These are phyloP conservation scores for Suhomyces yuchorum DNA, from an alignment of 1,139 yeast genomes.

Conservation along the genomic window DNA sequence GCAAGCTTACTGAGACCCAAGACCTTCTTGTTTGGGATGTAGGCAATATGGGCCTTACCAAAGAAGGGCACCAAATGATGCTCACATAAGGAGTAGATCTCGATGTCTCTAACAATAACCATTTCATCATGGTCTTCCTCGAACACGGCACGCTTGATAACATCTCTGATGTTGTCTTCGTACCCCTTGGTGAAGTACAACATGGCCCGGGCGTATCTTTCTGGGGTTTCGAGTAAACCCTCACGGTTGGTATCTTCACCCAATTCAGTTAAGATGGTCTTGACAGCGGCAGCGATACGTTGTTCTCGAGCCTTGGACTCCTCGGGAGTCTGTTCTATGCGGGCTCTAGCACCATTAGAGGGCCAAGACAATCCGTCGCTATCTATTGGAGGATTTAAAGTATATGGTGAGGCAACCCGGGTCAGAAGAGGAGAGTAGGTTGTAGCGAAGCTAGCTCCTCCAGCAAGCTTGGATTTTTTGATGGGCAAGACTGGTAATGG, in stretches of 20 bases:
- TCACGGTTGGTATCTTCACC: conserved; percentile 92
- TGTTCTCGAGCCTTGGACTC: conserved; percentile 64
- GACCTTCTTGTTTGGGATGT: conserved; percentile 94
- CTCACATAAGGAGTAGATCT: conserved; percentile 89
- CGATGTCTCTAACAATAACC: conserved; percentile 97
- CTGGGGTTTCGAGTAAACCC: conserved; percentile 92
- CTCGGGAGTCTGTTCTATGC: conserved; percentile 67
- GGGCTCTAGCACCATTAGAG: conserved; percentile 75
- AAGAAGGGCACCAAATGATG: conserved; percentile 97
- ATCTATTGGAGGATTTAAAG: conserved; percentile 83
- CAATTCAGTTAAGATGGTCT: conserved; percentile 75
- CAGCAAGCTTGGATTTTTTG: conserved; percentile 27
- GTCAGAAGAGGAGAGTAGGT: conserved; percentile 59
- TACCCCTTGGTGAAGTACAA: conserved; percentile 93
- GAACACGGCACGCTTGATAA: conserved; percentile 91
- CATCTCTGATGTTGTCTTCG: conserved; percentile 88
- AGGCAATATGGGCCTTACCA: conserved; percentile 96
- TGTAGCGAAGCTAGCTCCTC: conserved; percentile 10
- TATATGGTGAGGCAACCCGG: conserved; percentile 81
- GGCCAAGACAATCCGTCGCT: conserved; percentile 96
- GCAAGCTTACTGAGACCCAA: conserved; percentile 93
- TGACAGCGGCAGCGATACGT: conserved; percentile 84
- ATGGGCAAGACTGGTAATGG: conserved; percentile 30
- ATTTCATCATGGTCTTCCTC: conserved; percentile 98
- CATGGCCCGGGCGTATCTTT: conserved; percentile 96